These are phyloP conservation scores for Murraya koenigii DNA, from an alignment of 345 rosid genomes.

Conservation along the genomic window DNA sequence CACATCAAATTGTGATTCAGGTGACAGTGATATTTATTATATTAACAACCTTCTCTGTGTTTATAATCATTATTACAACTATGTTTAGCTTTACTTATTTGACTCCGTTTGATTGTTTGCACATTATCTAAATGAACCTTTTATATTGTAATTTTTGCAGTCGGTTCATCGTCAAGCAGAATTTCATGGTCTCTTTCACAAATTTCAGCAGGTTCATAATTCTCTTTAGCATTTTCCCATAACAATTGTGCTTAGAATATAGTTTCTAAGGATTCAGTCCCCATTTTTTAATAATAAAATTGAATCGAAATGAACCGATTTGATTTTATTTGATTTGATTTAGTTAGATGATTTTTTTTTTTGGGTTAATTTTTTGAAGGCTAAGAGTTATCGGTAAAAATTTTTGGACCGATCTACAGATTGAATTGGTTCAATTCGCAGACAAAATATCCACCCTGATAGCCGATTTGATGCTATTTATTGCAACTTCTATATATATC, in stretches of 20 bases:
- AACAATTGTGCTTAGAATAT: not conserved
- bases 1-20: conserved; percentile 82
- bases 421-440: too few relatives aligned
- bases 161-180: conserved; percentile 18
- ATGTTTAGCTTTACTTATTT: not conserved
- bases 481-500: not conserved
- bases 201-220: conserved; percentile 20
- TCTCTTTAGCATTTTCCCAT: too few relatives aligned
- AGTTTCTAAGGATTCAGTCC: not conserved
- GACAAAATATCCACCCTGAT: not conserved
- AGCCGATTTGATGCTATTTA: not conserved
- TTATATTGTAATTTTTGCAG: conserved; percentile 10
- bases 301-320: too few relatives aligned
- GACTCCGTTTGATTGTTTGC: not conserved
- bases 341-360: too few relatives aligned
- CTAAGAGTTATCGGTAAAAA: too few relatives aligned
- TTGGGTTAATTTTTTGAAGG: too few relatives aligned
- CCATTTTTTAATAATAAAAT: too few relatives aligned
- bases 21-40: conserved; percentile 10
- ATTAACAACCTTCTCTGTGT: too few relatives aligned
- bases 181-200: conserved; percentile 7
- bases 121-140: not conserved
- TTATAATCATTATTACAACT: too few relatives aligned
- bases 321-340: too few relatives aligned
- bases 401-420: too few relatives aligned